Percentiles rank a stretch among this genome's conserved stretches.
phyloP scores from a whole-genome alignment of 140 eudicot species.

The Stevia rebaudiana region DNA sequence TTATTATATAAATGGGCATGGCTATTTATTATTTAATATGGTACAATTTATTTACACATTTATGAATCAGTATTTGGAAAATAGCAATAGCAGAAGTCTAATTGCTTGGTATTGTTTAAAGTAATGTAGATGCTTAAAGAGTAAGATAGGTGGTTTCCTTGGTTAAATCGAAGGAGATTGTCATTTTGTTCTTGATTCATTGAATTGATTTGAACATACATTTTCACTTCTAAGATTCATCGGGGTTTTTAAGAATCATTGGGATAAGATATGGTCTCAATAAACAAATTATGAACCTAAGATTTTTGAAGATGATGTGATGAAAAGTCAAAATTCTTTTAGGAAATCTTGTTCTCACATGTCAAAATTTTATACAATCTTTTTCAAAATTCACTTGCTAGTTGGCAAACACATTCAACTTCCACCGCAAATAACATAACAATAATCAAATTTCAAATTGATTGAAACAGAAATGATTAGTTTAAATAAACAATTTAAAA shows the following conservation, averaged over 20 bases:
- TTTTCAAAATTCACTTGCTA: conserved; percentile 14
- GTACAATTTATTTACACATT: neutral
- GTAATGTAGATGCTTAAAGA: conserved; percentile 25
- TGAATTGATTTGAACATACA: conserved; percentile 19
- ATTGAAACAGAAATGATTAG: too few species aligned
- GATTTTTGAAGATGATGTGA: conserved; percentile 11
- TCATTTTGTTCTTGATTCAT: conserved; percentile 20
- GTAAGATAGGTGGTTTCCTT: conserved; percentile 23
- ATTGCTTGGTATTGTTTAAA: conserved; percentile 9
- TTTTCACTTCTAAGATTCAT: conserved; percentile 3
- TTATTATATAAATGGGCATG: neutral
- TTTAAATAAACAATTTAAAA: too few species aligned
- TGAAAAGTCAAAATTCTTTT: conserved; percentile 20
- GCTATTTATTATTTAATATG: neutral
- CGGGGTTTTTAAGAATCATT: neutral
- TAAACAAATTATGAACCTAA: neutral
- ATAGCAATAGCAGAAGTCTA: conserved; percentile 10
- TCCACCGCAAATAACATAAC: too few species aligned
- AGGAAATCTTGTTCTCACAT: conserved; percentile 35
- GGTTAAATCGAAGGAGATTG: conserved; percentile 2
- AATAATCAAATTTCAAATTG: too few species aligned
- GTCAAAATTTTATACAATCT: conserved; percentile 29
- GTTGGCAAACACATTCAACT: too few species aligned
- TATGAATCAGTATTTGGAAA: neutral
- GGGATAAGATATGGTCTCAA: conserved; percentile 12